Percentiles rank a stretch among this genome's conserved stretches.
Evolutionary conservation across 164 flowering plant genomes (phyloP).

Genomic region (Vitis labrusca): DNA sequence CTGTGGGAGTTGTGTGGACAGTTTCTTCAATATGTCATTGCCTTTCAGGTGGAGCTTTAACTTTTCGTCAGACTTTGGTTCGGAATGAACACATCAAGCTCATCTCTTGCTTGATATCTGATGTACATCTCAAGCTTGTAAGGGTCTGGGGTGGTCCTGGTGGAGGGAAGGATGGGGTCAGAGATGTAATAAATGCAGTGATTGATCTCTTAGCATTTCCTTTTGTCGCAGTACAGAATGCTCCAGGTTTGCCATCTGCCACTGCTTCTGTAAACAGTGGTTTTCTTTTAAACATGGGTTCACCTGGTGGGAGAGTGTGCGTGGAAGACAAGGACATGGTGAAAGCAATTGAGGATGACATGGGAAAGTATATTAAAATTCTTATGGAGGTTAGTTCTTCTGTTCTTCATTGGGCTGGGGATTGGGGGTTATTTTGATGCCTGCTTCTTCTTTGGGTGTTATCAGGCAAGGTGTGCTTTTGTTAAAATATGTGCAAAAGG

Average conservation of each 20-base stretch:
- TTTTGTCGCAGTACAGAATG: conserved; percentile 83
- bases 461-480: too few relatives aligned
- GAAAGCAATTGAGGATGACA: conserved; percentile 69
- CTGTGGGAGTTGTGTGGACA: conserved; percentile 82
- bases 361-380: conserved; percentile 73
- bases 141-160: conserved; percentile 88
- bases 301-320: conserved; percentile 73
- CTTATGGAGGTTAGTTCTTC: conserved; percentile 67
- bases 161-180: conserved; percentile 82
- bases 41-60: conserved; percentile 73
- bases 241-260: conserved; percentile 70
- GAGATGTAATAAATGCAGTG: conserved; percentile 65
- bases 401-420: background rate
- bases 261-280: conserved; percentile 93
- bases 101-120: conserved; percentile 59
- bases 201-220: conserved; percentile 94
- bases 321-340: conserved; percentile 66
- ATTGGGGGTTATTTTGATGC: background rate
- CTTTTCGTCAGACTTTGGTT: conserved; percentile 71
- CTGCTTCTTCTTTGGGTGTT: background rate
- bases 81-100: conserved; percentile 63
- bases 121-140: conserved; percentile 70
- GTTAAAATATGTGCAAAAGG: too few relatives aligned
- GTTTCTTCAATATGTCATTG: conserved; percentile 78
- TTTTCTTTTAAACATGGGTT: conserved; percentile 71